Conservation (phyloP, 2,329 filamentous ascomycete species). For the Fusarium sp. region DNA sequence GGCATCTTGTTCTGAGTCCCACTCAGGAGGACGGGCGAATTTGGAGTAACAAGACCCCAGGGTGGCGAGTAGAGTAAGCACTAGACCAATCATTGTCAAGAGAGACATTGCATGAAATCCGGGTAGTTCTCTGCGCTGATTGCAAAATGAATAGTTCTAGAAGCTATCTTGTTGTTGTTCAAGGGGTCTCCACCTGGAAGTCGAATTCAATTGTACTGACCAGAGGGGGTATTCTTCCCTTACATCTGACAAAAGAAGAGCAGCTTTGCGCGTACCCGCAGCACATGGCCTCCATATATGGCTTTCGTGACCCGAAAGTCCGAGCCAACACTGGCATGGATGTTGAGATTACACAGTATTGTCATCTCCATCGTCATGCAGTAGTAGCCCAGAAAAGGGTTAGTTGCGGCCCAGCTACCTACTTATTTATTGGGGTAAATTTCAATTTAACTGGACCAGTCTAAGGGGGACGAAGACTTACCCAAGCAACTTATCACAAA, state of each 20-base stretch:
- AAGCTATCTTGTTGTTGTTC: background rate
- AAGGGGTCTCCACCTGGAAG: background rate
- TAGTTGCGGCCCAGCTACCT: background rate
- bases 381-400: background rate
- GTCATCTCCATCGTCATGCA: background rate
- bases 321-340: background rate
- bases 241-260: background rate
- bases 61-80: background rate
- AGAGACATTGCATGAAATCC: background rate
- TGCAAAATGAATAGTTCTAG: background rate
- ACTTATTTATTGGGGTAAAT: background rate
- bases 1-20: background rate
- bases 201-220: background rate
- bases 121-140: background rate
- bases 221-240: background rate
- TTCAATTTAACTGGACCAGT: background rate
- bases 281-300: background rate
- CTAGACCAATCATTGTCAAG: background rate
- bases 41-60: background rate
- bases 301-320: background rate
- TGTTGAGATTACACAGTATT: background rate
- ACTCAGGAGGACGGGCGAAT: background rate
- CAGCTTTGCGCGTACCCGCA: background rate
- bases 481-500: background rate
- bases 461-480: too few relatives aligned